phyloP scores from a whole-genome alignment of 2,329 filamentous ascomycete genomes.

The Cytospora paraplurivora region DNA sequence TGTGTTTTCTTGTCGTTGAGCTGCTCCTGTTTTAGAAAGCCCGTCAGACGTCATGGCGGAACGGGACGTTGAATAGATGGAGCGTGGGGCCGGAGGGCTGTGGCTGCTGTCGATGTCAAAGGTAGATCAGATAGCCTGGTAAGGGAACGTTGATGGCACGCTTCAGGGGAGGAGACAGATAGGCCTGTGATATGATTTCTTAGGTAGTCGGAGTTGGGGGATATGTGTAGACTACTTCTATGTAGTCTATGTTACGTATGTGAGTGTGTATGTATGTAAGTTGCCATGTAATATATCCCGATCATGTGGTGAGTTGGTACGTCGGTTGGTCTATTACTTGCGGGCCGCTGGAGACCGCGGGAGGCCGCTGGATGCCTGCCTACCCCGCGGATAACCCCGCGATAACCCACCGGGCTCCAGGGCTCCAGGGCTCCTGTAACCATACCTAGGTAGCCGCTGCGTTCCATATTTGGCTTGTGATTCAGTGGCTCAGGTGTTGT shows the following conservation, averaged over 20 bases:
- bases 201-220: neutral
- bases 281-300: no score
- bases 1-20: constrained; percentile 11
- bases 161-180: neutral
- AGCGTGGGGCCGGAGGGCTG: neutral
- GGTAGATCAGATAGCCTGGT: neutral
- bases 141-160: neutral
- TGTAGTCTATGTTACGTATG: neutral
- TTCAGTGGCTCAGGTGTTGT: neutral
- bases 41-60: constrained; percentile 39
- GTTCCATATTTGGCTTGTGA: constrained; percentile 1
- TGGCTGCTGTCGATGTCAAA: neutral
- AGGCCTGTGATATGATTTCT: neutral
- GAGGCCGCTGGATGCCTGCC: neutral
- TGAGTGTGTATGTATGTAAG: no score
- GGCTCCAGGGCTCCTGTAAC: no score
- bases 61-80: neutral
- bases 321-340: neutral
- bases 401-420: neutral
- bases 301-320: neutral
- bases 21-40: constrained; percentile 15
- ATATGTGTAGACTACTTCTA: neutral
- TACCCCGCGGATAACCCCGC: neutral
- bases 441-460: neutral
- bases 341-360: neutral